Conservation (phyloP, 371 early-diverging fungal species). For the Astathelohania contejeani region DNA sequence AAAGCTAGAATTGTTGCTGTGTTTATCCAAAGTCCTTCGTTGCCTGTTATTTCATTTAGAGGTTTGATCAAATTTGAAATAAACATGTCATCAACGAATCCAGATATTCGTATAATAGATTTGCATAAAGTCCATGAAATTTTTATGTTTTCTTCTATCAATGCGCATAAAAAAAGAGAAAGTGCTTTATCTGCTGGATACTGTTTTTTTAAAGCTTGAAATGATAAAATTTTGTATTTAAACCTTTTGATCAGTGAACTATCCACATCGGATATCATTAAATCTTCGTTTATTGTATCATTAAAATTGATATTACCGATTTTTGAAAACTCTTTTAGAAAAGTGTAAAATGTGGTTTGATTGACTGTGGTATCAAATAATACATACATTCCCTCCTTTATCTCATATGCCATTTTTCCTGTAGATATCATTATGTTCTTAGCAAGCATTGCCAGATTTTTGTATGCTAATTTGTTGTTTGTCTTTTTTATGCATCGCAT, state of each 20-base stretch:
- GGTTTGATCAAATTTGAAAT: background rate
- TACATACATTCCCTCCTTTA: background rate
- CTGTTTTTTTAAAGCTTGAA: background rate
- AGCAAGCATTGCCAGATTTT: background rate
- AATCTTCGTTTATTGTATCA: background rate
- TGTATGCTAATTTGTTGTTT: background rate
- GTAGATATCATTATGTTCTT: background rate
- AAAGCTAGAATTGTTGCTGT: conserved; percentile 17
- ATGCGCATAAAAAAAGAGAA: conserved; percentile 1
- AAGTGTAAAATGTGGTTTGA: background rate
- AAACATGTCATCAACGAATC: conserved; percentile 1
- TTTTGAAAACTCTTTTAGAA: background rate
- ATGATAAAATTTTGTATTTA: conserved; percentile 21
- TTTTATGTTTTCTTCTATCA: conserved; percentile 20
- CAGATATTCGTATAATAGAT: conserved; percentile 13
- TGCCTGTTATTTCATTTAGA: conserved; percentile 17
- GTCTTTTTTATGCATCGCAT: background rate
- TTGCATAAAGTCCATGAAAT: conserved; percentile 30
- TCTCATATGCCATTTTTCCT: background rate
- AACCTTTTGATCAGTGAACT: conserved; percentile 3
- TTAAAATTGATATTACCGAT: background rate
- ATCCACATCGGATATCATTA: background rate
- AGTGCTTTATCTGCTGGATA: background rate
- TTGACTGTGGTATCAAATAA: background rate
- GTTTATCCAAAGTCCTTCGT: conserved; percentile 34